Evolutionary conservation across 2,329 filamentous ascomycete genomes (phyloP).

Genomic region (Fusarium gaditjirri): DNA sequence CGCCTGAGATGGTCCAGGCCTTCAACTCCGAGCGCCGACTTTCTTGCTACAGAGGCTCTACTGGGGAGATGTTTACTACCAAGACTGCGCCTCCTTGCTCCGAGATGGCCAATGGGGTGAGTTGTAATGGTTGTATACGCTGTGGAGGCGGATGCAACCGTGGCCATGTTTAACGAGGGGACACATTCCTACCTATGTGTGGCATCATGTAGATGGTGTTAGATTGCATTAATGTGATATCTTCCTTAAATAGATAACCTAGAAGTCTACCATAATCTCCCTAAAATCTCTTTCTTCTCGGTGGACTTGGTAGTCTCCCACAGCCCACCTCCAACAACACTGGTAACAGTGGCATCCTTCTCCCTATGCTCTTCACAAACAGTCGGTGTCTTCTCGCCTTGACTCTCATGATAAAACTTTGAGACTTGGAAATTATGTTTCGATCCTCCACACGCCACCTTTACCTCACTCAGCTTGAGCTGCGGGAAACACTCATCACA

Average conservation of each 20-base stretch:
- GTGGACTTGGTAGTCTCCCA: slow-evolving; percentile 6
- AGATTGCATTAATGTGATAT: neutral
- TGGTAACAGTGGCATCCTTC: neutral
- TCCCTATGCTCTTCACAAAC: slow-evolving; percentile 36
- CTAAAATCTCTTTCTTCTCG: neutral
- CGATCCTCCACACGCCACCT: slow-evolving; percentile 38
- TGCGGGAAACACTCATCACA: slow-evolving; percentile 49
- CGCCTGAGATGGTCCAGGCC: neutral
- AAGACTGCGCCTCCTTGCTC: neutral
- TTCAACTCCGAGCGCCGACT: neutral
- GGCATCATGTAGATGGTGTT: neutral
- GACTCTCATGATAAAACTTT: slow-evolving; percentile 50
- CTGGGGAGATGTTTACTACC: neutral
- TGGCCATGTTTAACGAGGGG: neutral
- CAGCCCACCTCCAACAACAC: neutral
- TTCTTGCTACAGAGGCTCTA: neutral
- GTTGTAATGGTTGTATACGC: neutral
- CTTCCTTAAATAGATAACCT: no score
- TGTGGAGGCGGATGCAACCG: neutral
- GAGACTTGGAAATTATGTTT: slow-evolving; percentile 49
- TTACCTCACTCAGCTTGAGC: slow-evolving; percentile 35
- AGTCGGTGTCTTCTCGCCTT: slow-evolving; percentile 42
- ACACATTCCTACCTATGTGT: neutral
- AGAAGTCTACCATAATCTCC: neutral
- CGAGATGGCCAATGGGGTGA: neutral